These are phyloP conservation scores for Globisporangium yorkense DNA, from an alignment of 352 stramenopile species.

Conservation along the genomic window DNA sequence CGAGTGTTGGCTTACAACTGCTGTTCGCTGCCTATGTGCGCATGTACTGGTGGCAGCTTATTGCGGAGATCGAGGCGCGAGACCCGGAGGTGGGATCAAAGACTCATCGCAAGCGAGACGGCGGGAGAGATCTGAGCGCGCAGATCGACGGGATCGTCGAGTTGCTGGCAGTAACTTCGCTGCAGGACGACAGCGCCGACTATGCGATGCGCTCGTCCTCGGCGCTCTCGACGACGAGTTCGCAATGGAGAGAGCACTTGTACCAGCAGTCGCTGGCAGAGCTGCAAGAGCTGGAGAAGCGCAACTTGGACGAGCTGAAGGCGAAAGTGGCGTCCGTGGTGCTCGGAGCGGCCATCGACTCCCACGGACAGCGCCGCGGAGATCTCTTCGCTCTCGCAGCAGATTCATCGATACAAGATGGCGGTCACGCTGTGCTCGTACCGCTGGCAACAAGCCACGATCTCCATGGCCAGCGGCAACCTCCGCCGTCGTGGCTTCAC, in stretches of 20 bases:
- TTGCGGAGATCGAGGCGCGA: background rate
- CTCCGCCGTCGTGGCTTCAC: constrained; percentile 22
- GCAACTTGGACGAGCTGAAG: constrained; percentile 19
- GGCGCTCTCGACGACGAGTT: background rate
- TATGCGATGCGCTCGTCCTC: background rate
- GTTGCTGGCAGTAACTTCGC: background rate
- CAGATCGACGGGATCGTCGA: constrained; percentile 16
- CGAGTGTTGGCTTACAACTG: background rate
- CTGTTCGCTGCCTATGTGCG: background rate
- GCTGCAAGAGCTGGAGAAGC: constrained; percentile 15
- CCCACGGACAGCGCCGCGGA: background rate
- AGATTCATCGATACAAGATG: background rate
- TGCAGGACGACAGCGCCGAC: constrained; percentile 1
- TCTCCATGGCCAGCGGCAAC: background rate
- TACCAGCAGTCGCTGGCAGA: constrained; percentile 24
- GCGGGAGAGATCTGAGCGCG: constrained; percentile 7
- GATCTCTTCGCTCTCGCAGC: background rate
- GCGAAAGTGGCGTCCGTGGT: constrained; percentile 18
- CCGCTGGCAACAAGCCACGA: constrained; percentile 2
- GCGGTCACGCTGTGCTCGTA: background rate
- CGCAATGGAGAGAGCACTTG: constrained; percentile 17
- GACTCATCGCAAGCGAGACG: background rate
- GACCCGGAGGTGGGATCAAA: background rate
- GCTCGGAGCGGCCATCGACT: background rate
- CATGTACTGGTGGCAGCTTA: constrained; percentile 5